A percentile compares a stretch with the other conserved stretches of the same genome.
Evolutionary conservation across 148 eudicot species (phyloP).

Genomic region (Fagopyrum tataricum): DNA sequence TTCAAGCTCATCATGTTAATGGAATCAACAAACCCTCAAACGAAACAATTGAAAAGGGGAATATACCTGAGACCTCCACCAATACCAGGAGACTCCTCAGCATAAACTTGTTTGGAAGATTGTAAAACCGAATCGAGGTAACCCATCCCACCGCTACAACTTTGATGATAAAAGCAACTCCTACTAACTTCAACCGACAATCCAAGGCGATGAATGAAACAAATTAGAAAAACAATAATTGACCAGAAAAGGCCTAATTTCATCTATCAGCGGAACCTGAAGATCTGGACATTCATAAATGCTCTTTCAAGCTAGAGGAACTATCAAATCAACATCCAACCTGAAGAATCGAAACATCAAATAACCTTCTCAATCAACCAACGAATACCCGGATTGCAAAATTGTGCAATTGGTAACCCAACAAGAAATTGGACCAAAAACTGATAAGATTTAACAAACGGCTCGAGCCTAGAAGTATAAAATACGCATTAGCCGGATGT

Average conservation of each 20-base stretch:
- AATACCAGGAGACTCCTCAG: conserved; percentile 63
- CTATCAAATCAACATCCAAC: conserved; percentile 7
- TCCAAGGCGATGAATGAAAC: conserved; percentile 20
- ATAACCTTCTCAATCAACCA: not conserved
- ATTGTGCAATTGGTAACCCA: not conserved
- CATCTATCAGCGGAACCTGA: conserved; percentile 8
- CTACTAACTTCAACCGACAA: conserved; percentile 14
- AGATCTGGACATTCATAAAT: conserved; percentile 11
- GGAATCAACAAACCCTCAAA: not conserved
- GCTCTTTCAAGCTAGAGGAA: conserved; percentile 6
- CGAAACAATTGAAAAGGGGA: not conserved
- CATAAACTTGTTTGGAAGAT: conserved; percentile 56
- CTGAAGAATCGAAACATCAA: not conserved
- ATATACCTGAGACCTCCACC: conserved; percentile 83
- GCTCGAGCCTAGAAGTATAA: not conserved
- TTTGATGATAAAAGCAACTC: conserved; percentile 26
- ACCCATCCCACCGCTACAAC: conserved; percentile 52
- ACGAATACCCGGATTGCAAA: not conserved
- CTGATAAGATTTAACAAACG: not conserved
- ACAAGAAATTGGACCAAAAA: not conserved
- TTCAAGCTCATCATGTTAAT: not conserved
- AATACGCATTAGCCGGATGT: conserved; percentile 3
- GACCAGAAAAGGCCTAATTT: conserved; percentile 16
- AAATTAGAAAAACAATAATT: conserved; percentile 16
- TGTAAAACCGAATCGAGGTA: conserved; percentile 77